Conservation (phyloP, 2,329 filamentous ascomycete species). For the Drechslerella coelobrocha region DNA sequence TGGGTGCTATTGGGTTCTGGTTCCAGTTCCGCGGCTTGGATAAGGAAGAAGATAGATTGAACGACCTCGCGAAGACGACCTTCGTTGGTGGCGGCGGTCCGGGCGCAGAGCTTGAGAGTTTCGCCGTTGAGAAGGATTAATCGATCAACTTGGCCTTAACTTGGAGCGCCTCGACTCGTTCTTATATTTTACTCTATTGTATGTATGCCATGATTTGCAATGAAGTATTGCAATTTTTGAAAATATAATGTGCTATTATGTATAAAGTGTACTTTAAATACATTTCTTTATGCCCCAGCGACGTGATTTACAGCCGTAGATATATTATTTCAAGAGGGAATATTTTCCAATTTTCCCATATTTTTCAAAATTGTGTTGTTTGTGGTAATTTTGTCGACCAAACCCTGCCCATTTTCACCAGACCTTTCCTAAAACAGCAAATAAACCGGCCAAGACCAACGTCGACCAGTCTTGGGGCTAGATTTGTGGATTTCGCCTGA, state of each 20-base stretch:
- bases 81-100: constrained; percentile 30
- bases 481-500: background rate
- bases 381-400: constrained; percentile 16
- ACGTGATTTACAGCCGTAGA: no score
- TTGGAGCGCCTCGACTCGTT: background rate
- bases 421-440: constrained; percentile 5
- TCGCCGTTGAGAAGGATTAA: constrained; percentile 35
- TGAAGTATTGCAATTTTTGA: no score
- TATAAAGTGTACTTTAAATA: no score
- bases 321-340: no score
- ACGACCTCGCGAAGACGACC: constrained; percentile 58
- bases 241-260: no score
- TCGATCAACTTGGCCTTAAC: background rate
- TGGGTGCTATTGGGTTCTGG: constrained; percentile 65
- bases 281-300: no score
- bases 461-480: background rate
- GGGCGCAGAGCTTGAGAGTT: constrained; percentile 17
- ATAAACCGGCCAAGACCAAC: background rate
- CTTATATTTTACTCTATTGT: constrained; percentile 1
- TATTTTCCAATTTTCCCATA: no score
- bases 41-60: constrained; percentile 62
- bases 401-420: background rate
- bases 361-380: constrained; percentile 9
- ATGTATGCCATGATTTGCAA: no score
- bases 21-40: constrained; percentile 62